Conservation (phyloP, 2,329 filamentous ascomycete genomes). For the Setomelanomma holmii region DNA sequence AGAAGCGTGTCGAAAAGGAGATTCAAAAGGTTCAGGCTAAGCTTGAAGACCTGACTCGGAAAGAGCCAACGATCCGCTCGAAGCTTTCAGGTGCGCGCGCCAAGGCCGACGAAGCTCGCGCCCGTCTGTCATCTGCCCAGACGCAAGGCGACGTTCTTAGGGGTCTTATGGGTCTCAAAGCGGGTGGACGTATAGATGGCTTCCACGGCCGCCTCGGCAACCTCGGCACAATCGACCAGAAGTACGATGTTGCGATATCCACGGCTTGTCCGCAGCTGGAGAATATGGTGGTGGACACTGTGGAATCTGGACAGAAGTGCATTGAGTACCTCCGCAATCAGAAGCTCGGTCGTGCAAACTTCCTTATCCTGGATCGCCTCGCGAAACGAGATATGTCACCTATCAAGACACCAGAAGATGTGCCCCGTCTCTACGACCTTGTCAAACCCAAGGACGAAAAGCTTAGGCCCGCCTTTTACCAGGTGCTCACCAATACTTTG, state of each 20-base stretch:
- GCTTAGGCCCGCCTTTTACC: conserved; percentile 92
- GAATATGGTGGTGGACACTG: conserved; percentile 95
- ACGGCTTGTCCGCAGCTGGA: conserved; percentile 91
- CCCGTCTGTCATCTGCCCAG: conserved; percentile 86
- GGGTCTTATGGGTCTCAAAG: conserved; percentile 91
- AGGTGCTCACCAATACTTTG: conserved; percentile 91
- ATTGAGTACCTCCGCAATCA: conserved; percentile 98
- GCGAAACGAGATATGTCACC: conserved; percentile 77
- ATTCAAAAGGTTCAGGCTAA: conserved; percentile 74
- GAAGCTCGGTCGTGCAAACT: conserved; percentile 94
- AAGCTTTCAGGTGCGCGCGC: conserved; percentile 90
- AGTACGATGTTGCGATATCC: conserved; percentile 97
- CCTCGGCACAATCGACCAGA: conserved; percentile 88
- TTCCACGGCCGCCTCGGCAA: conserved; percentile 97
- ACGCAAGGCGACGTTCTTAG: conserved; percentile 92
- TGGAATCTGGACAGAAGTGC: conserved; percentile 95
- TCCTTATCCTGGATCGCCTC: conserved; percentile 92
- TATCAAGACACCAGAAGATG: conserved; percentile 89
- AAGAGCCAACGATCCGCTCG: conserved; percentile 81
- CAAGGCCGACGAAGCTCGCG: conserved; percentile 94
- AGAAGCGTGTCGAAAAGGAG: conserved; percentile 75
- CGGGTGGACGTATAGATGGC: conserved; percentile 94
- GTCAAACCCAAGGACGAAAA: conserved; percentile 87
- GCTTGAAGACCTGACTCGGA: conserved; percentile 72
- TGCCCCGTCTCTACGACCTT: conserved; percentile 90